Percentiles rank a stretch among this genome's conserved stretches.
These are phyloP conservation scores for Phellopilus nigrolimitatus DNA, from an alignment of 1,284 basidiomycete genomes.

Conservation along the genomic window DNA sequence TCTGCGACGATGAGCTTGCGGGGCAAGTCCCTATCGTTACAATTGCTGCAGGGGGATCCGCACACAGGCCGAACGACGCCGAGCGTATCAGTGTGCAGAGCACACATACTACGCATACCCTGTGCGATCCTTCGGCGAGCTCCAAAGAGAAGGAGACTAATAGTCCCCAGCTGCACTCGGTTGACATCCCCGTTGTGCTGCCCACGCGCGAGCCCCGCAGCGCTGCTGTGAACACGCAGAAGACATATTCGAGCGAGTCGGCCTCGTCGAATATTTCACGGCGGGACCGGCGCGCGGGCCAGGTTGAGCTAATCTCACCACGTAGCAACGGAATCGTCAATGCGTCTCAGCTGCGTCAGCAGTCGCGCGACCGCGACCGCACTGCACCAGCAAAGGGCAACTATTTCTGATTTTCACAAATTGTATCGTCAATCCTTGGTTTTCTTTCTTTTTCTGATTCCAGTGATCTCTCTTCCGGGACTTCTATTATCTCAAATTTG, in stretches of 20 bases:
- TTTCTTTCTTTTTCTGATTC: neutral
- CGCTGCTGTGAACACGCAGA: neutral
- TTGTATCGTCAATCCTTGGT: no score
- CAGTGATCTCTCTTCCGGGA: neutral
- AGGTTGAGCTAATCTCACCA: neutral
- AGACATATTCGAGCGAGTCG: slow-evolving; percentile 1
- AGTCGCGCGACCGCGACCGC: neutral
- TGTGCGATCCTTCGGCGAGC: slow-evolving; percentile 28
- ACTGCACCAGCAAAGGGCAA: slow-evolving; percentile 6
- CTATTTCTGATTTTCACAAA: slow-evolving; percentile 2
- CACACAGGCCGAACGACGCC: slow-evolving; percentile 24
- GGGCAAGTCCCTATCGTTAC: slow-evolving; percentile 25
- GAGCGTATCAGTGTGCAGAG: slow-evolving; percentile 29
- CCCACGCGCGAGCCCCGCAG: slow-evolving; percentile 7
- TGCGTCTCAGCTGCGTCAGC: slow-evolving; percentile 10
- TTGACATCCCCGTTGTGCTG: slow-evolving; percentile 13
- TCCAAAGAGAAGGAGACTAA: neutral
- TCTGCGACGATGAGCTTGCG: slow-evolving; percentile 64
- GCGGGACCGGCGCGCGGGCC: slow-evolving; percentile 2
- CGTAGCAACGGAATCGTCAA: neutral
- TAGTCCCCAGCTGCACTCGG: neutral
- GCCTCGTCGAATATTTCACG: neutral
- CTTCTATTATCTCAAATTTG: no score
- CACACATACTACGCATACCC: slow-evolving; percentile 30
- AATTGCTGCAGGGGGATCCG: slow-evolving; percentile 29